Conservation (phyloP, 495 filamentous ascomycete genomes). For the Neurospora sp. region DNA sequence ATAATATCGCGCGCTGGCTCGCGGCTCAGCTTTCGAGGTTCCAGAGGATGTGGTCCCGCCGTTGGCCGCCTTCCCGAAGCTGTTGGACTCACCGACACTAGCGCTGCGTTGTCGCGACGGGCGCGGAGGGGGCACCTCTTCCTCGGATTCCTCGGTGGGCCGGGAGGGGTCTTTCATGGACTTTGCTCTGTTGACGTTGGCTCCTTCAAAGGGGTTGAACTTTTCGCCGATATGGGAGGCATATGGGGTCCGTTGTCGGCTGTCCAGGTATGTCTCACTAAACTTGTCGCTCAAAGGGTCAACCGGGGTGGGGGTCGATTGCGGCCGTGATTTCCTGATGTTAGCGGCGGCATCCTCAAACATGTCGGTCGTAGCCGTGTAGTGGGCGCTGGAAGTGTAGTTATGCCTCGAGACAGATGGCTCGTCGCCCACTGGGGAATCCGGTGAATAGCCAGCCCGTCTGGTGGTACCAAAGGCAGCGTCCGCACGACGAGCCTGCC, state of each 20-base stretch:
- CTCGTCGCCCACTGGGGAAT: slow-evolving; percentile 34
- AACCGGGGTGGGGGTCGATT: slow-evolving; percentile 6
- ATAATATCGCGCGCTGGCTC: not conserved
- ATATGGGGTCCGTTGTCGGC: slow-evolving; percentile 59
- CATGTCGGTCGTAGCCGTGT: slow-evolving; percentile 7
- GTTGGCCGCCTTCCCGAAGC: slow-evolving; percentile 8
- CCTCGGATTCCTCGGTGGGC: slow-evolving; percentile 2
- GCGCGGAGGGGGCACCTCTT: slow-evolving; percentile 4
- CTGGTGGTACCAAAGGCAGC: slow-evolving; percentile 33
- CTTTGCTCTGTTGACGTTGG: slow-evolving; percentile 28
- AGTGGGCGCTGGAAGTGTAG: slow-evolving; percentile 24
- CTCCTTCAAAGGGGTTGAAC: slow-evolving; percentile 42
- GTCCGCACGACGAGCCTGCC: slow-evolving; percentile 32
- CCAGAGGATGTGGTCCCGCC: slow-evolving; percentile 3
- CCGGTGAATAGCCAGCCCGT: slow-evolving; percentile 28
- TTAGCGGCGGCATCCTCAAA: slow-evolving; percentile 31
- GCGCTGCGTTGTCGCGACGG: slow-evolving; percentile 20
- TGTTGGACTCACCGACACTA: slow-evolving; percentile 18
- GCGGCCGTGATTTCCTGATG: slow-evolving; percentile 7
- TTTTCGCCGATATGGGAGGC: slow-evolving; percentile 59
- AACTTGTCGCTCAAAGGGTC: slow-evolving; percentile 37
- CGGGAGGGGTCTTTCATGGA: slow-evolving; percentile 22
- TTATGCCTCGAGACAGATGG: slow-evolving; percentile 34
- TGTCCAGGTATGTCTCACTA: slow-evolving; percentile 32
- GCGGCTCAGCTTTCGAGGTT: not conserved